A percentile compares a stretch with the other conserved stretches of the same genome.
Conservation (phyloP, 2,329 filamentous ascomycete species). For the Berkeleyomyces rouxiae region DNA sequence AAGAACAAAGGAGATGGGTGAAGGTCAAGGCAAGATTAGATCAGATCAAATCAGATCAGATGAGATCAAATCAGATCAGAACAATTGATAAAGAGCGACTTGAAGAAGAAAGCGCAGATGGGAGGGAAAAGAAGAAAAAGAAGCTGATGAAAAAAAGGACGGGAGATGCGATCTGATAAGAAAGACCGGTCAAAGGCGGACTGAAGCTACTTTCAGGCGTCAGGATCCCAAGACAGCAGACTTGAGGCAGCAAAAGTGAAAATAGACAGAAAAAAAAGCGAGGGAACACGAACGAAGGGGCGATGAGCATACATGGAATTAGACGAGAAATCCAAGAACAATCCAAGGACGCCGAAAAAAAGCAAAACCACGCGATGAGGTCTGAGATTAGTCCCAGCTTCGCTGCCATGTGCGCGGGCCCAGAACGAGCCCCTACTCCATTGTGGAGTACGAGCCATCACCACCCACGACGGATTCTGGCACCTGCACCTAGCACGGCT, state of each 20-base stretch:
- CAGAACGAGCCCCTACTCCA: neutral
- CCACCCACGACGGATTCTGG: neutral
- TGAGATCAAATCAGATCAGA: neutral
- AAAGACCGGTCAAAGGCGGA: neutral
- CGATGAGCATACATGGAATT: neutral
- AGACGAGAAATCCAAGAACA: neutral
- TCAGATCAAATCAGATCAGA: neutral
- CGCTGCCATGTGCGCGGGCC: neutral
- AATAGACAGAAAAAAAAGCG: neutral
- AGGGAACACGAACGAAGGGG: neutral
- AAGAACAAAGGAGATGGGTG: neutral
- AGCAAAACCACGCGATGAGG: neutral
- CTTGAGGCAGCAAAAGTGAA: neutral
- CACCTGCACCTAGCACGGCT: neutral
- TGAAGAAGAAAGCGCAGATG: neutral
- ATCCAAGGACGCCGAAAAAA: neutral
- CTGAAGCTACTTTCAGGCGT: neutral
- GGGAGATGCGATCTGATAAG: conserved; percentile 3
- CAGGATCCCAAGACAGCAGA: neutral
- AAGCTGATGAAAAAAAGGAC: neutral
- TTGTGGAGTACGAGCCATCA: neutral
- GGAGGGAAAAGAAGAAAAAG: neutral
- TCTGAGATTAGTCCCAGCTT: neutral
- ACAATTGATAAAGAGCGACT: neutral
- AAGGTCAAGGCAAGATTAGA: neutral